Evolutionary conservation across 2,329 filamentous ascomycete species (phyloP).

Genomic region (Phialocephala sp.): DNA sequence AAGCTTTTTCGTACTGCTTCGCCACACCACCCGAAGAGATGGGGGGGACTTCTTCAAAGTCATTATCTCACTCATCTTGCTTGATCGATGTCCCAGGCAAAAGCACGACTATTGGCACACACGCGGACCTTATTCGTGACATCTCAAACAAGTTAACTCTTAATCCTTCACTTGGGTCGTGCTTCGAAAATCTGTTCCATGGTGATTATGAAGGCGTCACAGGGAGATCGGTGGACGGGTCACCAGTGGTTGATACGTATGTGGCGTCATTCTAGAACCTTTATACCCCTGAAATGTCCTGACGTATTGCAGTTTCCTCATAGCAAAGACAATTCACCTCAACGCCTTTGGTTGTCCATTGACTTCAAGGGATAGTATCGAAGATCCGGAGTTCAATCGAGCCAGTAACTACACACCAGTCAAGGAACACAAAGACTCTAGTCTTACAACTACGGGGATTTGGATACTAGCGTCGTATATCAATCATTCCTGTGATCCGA

Average conservation of each 20-base stretch:
- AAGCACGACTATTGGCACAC: not conserved
- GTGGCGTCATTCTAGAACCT: not conserved
- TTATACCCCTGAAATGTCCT: not conserved
- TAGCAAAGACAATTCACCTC: constrained; percentile 21
- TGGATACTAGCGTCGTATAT: constrained; percentile 31
- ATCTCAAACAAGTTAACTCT: constrained; percentile 20
- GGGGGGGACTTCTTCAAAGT: not conserved
- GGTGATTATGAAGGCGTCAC: constrained; percentile 17
- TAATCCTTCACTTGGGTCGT: constrained; percentile 21
- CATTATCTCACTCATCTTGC: constrained; percentile 13
- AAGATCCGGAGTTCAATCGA: not conserved
- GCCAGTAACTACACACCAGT: constrained; percentile 23
- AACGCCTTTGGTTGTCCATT: constrained; percentile 25
- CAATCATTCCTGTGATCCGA: constrained; percentile 33
- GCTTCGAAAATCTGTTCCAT: constrained; percentile 20
- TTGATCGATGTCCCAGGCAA: constrained; percentile 17
- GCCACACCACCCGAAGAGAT: not conserved
- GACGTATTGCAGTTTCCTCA: constrained; percentile 18
- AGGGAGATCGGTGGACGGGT: constrained; percentile 4
- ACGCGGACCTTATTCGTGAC: not conserved
- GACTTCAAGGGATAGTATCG: constrained; percentile 15
- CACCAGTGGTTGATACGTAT: constrained; percentile 28
- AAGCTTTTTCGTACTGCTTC: constrained; percentile 29
- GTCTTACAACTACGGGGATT: constrained; percentile 10
- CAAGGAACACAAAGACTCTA: not conserved